These are phyloP conservation scores for Tolypocladium endophyticum DNA, from an alignment of 2,329 filamentous ascomycete genomes.

Conservation along the genomic window DNA sequence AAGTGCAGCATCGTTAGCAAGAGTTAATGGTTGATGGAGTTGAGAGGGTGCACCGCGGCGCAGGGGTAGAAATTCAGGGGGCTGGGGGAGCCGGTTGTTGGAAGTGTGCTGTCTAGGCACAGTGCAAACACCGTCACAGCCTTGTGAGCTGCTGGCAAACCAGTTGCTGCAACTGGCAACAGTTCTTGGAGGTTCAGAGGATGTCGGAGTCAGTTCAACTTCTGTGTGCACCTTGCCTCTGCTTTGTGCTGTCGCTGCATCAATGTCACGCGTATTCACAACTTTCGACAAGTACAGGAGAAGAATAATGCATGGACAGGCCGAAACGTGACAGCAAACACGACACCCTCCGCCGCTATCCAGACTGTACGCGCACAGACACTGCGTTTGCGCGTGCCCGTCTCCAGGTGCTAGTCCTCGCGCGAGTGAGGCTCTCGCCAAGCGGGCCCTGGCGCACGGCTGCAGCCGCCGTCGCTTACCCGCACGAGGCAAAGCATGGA, in stretches of 20 bases:
- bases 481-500: not conserved
- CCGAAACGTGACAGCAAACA: not conserved
- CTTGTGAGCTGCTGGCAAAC: not conserved
- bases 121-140: not conserved
- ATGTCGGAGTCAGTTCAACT: not conserved
- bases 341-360: too few species aligned
- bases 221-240: not conserved
- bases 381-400: not conserved
- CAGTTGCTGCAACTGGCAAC: not conserved
- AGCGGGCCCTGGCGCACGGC: not conserved
- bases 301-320: not conserved
- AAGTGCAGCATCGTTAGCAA: conserved; percentile 12
- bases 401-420: not conserved
- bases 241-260: too few species aligned
- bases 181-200: not conserved
- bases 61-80: conserved; percentile 10
- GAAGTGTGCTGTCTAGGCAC: not conserved
- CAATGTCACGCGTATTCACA: too few species aligned
- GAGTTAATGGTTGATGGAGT: conserved; percentile 20
- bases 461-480: not conserved
- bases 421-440: not conserved
- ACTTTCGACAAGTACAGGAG: too few species aligned
- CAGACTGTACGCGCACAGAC: not conserved
- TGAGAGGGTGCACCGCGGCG: not conserved
- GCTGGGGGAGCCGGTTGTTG: conserved; percentile 12